These are phyloP conservation scores for Nyssa sinensis DNA, from an alignment of 148 eudicot species.

Conservation along the genomic window DNA sequence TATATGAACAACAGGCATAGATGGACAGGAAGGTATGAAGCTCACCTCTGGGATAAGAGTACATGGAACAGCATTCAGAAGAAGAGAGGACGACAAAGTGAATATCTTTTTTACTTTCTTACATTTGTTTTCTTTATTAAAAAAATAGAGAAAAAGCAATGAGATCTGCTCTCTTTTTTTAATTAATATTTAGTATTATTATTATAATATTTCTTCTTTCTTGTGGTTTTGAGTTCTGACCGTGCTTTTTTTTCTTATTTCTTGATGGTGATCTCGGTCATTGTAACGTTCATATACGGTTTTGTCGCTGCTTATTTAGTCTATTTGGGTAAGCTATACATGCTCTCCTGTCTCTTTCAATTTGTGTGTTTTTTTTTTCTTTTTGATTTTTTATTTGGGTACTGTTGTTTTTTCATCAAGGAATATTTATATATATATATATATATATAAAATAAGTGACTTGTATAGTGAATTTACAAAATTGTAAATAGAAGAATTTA, in stretches of 20 bases:
- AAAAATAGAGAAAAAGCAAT: slow-evolving; percentile 13
- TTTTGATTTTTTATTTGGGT: background rate
- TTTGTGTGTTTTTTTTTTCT: background rate
- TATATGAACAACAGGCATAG: slow-evolving; percentile 59
- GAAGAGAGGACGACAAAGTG: slow-evolving; percentile 93
- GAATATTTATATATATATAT: no score
- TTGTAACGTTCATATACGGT: slow-evolving; percentile 51
- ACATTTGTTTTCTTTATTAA: background rate
- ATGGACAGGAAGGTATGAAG: slow-evolving; percentile 96
- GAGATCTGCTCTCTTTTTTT: slow-evolving; percentile 46
- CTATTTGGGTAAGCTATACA: slow-evolving; percentile 74
- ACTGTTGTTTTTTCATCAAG: no score
- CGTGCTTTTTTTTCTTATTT: slow-evolving; percentile 31
- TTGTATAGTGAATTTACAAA: no score
- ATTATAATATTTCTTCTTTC: background rate
- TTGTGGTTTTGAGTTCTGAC: slow-evolving; percentile 41
- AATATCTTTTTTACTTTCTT: slow-evolving; percentile 12
- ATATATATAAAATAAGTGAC: no score
- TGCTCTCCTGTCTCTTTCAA: background rate
- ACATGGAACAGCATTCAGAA: slow-evolving; percentile 81
- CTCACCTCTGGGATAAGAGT: slow-evolving; percentile 96
- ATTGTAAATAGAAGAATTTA: no score
- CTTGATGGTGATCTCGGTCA: slow-evolving; percentile 34
- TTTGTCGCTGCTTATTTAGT: slow-evolving; percentile 49
- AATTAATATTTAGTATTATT: slow-evolving; percentile 5